Evolutionary conservation across 1,139 yeast species (phyloP).

Genomic region (Suhomyces panamericanus): DNA sequence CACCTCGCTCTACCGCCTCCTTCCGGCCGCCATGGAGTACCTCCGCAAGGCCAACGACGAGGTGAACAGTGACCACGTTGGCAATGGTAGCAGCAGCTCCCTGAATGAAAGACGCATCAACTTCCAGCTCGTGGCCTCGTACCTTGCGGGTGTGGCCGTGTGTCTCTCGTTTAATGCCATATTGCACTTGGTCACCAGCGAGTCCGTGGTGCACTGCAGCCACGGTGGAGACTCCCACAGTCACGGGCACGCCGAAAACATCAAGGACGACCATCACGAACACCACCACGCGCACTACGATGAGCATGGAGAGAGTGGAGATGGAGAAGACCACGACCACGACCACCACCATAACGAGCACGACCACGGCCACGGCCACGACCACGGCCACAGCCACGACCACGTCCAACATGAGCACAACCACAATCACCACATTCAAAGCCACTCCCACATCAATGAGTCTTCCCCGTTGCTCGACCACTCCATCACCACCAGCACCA

Average conservation of each 20-base stretch:
- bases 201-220: conserved; percentile 82
- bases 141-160: conserved; percentile 56
- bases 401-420: conserved; percentile 10
- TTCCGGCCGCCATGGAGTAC: conserved; percentile 61
- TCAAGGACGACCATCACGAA: conserved; percentile 8
- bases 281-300: background rate
- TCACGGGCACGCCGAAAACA: background rate
- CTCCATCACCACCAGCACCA: conserved; percentile 1
- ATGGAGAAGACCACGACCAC: conserved; percentile 3
- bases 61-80: background rate
- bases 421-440: conserved; percentile 3
- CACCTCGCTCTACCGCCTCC: conserved; percentile 70
- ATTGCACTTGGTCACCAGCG: conserved; percentile 74
- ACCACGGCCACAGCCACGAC: background rate
- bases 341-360: conserved; percentile 6
- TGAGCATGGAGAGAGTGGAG: background rate
- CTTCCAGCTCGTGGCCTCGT: conserved; percentile 49
- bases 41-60: conserved; percentile 22
- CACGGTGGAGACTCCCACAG: conserved; percentile 43
- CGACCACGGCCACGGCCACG: background rate
- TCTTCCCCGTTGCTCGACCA: conserved; percentile 13
- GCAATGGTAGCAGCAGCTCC: conserved; percentile 3
- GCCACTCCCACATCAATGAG: conserved; percentile 9
- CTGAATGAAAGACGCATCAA: conserved; percentile 18
- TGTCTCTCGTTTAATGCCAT: conserved; percentile 62